A percentile compares a stretch with the other conserved stretches of the same genome.
Evolutionary conservation across 2,329 filamentous ascomycete genomes (phyloP).

Genomic region (Xylaria multiplex): DNA sequence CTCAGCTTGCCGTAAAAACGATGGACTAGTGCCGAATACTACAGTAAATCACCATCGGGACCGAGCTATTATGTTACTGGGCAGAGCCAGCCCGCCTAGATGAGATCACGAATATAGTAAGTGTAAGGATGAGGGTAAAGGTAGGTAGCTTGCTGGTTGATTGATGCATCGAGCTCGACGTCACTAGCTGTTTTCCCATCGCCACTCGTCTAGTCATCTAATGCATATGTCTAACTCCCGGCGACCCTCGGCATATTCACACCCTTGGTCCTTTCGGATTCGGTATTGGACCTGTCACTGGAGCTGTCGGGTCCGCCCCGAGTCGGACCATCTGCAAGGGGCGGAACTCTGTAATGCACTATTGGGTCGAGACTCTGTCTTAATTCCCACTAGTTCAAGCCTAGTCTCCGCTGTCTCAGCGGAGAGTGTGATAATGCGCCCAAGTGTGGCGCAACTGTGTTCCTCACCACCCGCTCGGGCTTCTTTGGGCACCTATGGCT

Average conservation of each 20-base stretch:
- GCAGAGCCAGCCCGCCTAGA: not conserved
- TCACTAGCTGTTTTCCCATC: too few relatives aligned
- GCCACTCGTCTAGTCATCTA: not conserved
- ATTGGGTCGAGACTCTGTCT: constrained; percentile 16
- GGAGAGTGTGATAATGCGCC: not conserved
- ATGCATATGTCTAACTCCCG: not conserved
- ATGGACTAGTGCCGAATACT: too few relatives aligned
- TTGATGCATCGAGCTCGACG: too few relatives aligned
- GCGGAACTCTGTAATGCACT: not conserved
- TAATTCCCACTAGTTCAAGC: constrained; percentile 5
- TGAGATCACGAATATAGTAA: too few relatives aligned
- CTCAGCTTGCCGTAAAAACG: too few relatives aligned
- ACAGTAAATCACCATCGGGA: too few relatives aligned
- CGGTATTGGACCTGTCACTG: not conserved
- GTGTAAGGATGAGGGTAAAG: too few relatives aligned
- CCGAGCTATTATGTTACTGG: too few relatives aligned
- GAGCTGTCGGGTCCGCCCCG: not conserved
- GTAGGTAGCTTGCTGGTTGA: too few relatives aligned
- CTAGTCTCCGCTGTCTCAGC: constrained; percentile 14
- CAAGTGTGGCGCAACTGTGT: not conserved
- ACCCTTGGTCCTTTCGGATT: not conserved
- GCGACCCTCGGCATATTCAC: too few relatives aligned
- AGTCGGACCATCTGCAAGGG: not conserved
- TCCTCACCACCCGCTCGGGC: not conserved
- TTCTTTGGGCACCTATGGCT: not conserved